Evolutionary conservation across 495 filamentous ascomycete species (phyloP), one percentile per base, ranked within the genome.

Genomic region (Parathielavia hyrcaniae): DNA sequence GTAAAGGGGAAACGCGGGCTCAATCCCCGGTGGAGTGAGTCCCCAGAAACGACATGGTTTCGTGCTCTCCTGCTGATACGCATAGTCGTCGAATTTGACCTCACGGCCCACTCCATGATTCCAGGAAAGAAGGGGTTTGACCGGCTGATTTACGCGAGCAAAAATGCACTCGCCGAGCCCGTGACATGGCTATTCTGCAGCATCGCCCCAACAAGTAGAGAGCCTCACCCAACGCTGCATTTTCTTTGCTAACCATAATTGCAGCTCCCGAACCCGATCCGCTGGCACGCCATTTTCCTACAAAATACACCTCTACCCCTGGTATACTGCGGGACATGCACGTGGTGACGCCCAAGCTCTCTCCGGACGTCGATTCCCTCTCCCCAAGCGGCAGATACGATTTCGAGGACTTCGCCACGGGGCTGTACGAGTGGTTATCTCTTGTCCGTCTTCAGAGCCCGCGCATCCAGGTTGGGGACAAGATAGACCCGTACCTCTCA

Each of bases 111-210:
- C 0, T 88, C 85, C 12, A 96, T 96, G 89, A 67, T 90, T 9
- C 89, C 89, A 64, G 93, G 92, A 30, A 96, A 92, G 70, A 95
- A 93, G 63, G 88, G 86, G 0, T 97, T 97, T 60, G 86, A 95
- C 57, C 81, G 90, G 44, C 80, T 97, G 40, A 74, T 88, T 14
- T 90, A 90, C 76, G 90, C 90, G 13, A 91, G 86, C 70, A 84
- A 88, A 57, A 91, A 95, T 61, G 88, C 89, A 38, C 76, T 97
- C 8, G 84, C 81, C 39, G 68, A 80, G 35, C 81, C 87, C 1
- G 61, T 89, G 23, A 82, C 83, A 1, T 97, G 92, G 90, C 76
- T 97, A 2, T 92, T 97, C 65, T 84, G 80, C 70, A 85, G 91
- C 63, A 66, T 86, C 4, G 73, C 63, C 1, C 73, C 65, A 22